These are phyloP conservation scores for Trichoderma erinaceum DNA, from an alignment of 495 filamentous ascomycete species.

Conservation along the genomic window DNA sequence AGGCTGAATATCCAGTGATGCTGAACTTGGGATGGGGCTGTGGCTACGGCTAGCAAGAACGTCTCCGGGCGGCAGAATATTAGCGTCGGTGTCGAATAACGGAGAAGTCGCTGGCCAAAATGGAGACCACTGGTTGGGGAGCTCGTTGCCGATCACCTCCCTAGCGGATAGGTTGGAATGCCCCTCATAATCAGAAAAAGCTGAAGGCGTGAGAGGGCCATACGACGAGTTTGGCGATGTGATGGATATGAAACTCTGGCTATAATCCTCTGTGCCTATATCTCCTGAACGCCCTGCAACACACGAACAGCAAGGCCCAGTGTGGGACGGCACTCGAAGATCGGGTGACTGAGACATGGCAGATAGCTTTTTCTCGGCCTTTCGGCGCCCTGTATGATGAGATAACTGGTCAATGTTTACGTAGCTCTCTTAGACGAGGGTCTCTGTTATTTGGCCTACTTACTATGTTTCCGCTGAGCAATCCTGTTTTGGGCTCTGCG, in stretches of 20 bases:
- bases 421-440: neutral
- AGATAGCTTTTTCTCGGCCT: slow-evolving; percentile 1
- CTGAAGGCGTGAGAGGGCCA: neutral
- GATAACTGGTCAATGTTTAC: neutral
- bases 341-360: neutral
- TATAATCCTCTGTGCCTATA: neutral
- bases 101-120: slow-evolving; percentile 6
- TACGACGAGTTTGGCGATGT: slow-evolving; percentile 3
- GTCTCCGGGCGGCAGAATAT: neutral
- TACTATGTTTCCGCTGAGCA: slow-evolving; percentile 1
- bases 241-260: slow-evolving; percentile 1
- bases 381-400: neutral
- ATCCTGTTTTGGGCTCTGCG: slow-evolving; percentile 1
- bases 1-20: neutral
- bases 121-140: neutral
- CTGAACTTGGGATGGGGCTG: neutral
- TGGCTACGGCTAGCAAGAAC: neutral
- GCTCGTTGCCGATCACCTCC: neutral
- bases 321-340: neutral
- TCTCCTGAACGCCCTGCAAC: neutral
- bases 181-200: neutral
- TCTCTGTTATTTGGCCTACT: neutral
- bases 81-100: neutral
- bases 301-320: neutral
- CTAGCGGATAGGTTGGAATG: neutral